A percentile compares a stretch with the other conserved stretches of the same genome.
Evolutionary conservation across 257 asterid species (phyloP).

Genomic region (Gentiana straminea): DNA sequence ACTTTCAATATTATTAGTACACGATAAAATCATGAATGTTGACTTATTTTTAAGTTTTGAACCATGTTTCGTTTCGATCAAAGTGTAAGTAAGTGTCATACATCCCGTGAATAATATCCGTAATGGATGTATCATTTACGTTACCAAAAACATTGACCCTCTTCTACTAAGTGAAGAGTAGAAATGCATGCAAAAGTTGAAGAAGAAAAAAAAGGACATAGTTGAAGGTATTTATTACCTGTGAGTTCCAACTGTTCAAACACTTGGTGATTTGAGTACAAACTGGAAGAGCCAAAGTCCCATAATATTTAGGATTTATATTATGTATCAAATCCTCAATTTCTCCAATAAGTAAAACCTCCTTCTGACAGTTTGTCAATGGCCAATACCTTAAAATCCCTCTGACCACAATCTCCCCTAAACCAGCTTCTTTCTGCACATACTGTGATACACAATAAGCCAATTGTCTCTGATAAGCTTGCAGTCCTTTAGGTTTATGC

Average conservation of each 20-base stretch:
- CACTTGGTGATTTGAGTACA: conserved; percentile 56
- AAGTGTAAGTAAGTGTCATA: too few species aligned
- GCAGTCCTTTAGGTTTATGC: conserved; percentile 66
- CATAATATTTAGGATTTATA: conserved; percentile 32
- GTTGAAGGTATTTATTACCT: conserved; percentile 27
- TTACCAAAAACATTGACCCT: too few species aligned
- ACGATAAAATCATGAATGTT: too few species aligned
- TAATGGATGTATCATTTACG: too few species aligned
- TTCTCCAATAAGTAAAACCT: conserved; percentile 65
- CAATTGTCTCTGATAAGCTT: conserved; percentile 56
- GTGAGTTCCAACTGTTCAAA: conserved; percentile 63
- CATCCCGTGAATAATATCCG: too few species aligned
- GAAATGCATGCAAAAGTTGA: neutral
- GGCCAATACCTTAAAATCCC: conserved; percentile 74
- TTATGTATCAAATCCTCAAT: conserved; percentile 55
- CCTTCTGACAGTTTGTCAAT: conserved; percentile 56
- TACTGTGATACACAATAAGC: conserved; percentile 68
- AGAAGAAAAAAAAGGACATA: neutral
- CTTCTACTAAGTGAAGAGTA: too few species aligned
- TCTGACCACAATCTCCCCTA: conserved; percentile 41
- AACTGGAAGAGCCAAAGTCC: conserved; percentile 46
- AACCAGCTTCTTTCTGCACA: conserved; percentile 58
- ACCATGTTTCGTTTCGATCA: too few species aligned
- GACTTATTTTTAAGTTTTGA: too few species aligned
- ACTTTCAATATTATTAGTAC: too few species aligned